Evolutionary conservation across 768 basidiomycete genomes (phyloP).

Genomic region (Psilocybe subaeruginosa): DNA sequence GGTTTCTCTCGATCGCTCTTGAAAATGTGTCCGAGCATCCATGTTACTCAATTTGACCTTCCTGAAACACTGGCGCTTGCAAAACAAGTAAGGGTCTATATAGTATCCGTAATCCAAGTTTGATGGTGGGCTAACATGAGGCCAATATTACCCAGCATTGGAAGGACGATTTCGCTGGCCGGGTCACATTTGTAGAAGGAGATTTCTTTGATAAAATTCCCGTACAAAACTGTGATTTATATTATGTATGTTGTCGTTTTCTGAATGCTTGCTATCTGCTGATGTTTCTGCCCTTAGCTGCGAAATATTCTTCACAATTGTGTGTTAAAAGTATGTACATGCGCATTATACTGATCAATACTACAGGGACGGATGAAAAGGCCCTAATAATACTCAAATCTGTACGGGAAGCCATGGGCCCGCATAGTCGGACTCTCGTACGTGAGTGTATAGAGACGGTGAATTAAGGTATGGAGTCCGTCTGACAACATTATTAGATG

Average conservation of each 20-base stretch:
- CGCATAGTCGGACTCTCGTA: constrained; percentile 33
- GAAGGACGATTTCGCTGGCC: constrained; percentile 10
- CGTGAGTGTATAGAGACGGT: constrained; percentile 23
- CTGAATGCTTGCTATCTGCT: too few relatives aligned
- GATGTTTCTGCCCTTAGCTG: constrained; percentile 19
- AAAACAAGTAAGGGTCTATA: constrained; percentile 1
- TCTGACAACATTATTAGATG: constrained; percentile 2
- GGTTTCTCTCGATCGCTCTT: constrained; percentile 11
- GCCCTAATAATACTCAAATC: constrained; percentile 31
- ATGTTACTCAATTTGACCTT: constrained; percentile 13
- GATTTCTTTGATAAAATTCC: constrained; percentile 43
- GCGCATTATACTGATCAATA: constrained; percentile 8
- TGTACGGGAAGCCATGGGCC: constrained; percentile 36
- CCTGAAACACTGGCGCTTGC: constrained; percentile 12
- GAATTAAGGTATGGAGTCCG: too few relatives aligned
- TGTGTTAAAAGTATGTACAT: neutral
- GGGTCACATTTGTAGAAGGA: constrained; percentile 10
- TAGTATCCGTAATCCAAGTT: too few relatives aligned
- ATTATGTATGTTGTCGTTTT: constrained; percentile 23
- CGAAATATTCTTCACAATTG: constrained; percentile 28
- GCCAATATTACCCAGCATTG: constrained; percentile 5
- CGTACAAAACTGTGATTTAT: constrained; percentile 35
- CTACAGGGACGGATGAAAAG: constrained; percentile 33
- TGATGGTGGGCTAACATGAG: too few relatives aligned
- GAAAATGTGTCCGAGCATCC: neutral